Conservation (phyloP, 73 alveolate genomes). For the Symbiodinium pilosum region DNA sequence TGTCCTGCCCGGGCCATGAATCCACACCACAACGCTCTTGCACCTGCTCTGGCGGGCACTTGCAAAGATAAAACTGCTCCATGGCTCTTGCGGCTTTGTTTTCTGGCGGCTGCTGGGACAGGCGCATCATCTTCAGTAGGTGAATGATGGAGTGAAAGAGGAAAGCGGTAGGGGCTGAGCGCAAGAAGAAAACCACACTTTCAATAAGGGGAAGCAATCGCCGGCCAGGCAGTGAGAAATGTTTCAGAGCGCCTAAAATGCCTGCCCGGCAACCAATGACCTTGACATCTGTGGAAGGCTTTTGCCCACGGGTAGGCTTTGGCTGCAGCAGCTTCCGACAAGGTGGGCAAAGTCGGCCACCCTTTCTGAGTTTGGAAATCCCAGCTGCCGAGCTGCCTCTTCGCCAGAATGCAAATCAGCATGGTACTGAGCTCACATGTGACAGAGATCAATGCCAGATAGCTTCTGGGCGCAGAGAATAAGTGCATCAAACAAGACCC, state of each 20-base stretch:
- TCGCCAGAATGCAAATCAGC: conserved; percentile 33
- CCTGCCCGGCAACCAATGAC: neutral
- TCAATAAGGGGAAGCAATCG: neutral
- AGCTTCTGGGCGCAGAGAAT: neutral
- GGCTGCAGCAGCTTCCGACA: neutral
- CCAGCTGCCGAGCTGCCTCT: neutral
- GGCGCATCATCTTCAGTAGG: neutral
- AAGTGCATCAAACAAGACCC: neutral
- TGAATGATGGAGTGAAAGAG: neutral
- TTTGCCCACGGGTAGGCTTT: neutral
- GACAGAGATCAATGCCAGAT: neutral
- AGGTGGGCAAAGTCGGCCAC: conserved; percentile 23
- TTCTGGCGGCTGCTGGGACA: neutral
- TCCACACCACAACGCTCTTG: neutral
- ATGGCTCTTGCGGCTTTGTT: neutral
- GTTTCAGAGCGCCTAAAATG: neutral
- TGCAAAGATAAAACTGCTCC: neutral
- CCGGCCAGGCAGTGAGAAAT: neutral
- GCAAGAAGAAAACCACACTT: neutral
- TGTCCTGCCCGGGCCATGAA: neutral
- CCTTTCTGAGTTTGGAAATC: neutral
- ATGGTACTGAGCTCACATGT: conserved; percentile 8
- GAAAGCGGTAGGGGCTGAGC: conserved; percentile 5
- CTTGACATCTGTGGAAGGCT: neutral
- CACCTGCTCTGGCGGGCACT: neutral